Conservation (phyloP, 1,139 yeast genomes). For the Pichia terricola region DNA sequence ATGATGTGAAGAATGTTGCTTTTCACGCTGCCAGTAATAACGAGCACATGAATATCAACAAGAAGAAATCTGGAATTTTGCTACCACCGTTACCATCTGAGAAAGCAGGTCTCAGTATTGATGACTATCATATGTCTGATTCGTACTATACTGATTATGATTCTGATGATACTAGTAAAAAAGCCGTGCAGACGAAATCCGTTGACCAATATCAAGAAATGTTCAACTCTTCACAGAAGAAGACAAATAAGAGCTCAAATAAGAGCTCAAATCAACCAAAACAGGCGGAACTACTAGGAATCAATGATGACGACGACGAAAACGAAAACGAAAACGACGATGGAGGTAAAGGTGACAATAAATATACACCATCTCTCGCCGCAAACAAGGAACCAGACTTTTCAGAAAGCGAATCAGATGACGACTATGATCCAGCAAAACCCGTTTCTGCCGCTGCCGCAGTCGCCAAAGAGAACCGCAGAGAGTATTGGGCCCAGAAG, state of each 20-base stretch:
- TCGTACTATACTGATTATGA: constrained; percentile 18
- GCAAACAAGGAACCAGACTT: constrained; percentile 5
- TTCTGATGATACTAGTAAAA: constrained; percentile 14
- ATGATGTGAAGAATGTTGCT: constrained; percentile 55
- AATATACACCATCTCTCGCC: not conserved
- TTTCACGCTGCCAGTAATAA: constrained; percentile 50
- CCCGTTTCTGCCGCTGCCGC: constrained; percentile 2
- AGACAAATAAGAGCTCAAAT: not conserved
- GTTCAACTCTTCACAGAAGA: constrained; percentile 12
- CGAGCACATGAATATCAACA: constrained; percentile 47
- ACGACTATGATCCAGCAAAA: constrained; percentile 16
- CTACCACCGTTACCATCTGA: constrained; percentile 25
- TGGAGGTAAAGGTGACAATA: not conserved
- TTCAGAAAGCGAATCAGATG: constrained; percentile 18
- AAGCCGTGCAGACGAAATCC: no score
- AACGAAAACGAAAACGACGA: no score
- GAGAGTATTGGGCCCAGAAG: constrained; percentile 39
- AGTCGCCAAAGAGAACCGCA: constrained; percentile 23
- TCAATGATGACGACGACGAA: constrained; percentile 6
- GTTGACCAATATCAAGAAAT: no score
- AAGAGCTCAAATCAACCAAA: not conserved
- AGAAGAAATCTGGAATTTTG: constrained; percentile 8
- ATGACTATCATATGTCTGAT: constrained; percentile 18
- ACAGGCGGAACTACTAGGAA: constrained; percentile 7
- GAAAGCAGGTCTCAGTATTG: constrained; percentile 15